Evolutionary conservation across 768 basidiomycete genomes (phyloP).

Genomic region (button mushroom (Agaricus bisporus)): DNA sequence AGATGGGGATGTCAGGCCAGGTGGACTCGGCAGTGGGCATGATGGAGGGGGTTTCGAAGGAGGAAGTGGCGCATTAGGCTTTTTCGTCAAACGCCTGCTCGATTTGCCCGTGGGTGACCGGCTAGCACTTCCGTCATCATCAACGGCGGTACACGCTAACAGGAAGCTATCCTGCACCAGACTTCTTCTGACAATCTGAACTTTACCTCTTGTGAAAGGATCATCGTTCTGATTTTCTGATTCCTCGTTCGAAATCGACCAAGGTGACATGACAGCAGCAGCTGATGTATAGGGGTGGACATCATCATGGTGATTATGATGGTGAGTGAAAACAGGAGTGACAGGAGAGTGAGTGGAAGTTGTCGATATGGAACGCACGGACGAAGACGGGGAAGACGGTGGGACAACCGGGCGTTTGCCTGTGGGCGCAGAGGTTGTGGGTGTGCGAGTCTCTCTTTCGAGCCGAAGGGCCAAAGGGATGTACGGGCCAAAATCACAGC

Average conservation of each 20-base stretch:
- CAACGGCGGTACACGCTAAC: constrained; percentile 6
- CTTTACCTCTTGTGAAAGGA: constrained; percentile 1
- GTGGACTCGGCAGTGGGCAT: constrained; percentile 7
- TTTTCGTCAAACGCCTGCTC: not conserved
- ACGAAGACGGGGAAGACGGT: constrained; percentile 4
- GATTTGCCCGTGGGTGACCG: not conserved
- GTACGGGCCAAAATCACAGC: constrained; percentile 5
- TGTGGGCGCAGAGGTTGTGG: not conserved
- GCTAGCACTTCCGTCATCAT: not conserved
- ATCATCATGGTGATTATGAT: not conserved
- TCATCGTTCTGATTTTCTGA: not conserved
- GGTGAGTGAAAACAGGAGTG: constrained; percentile 6
- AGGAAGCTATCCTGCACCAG: constrained; percentile 3
- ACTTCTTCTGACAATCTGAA: constrained; percentile 4
- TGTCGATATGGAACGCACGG: constrained; percentile 4
- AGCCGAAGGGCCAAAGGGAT: constrained; percentile 1
- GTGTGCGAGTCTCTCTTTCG: not conserved
- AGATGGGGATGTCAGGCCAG: not conserved
- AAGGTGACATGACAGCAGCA: not conserved
- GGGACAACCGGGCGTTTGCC: constrained; percentile 1
- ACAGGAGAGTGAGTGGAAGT: constrained; percentile 4
- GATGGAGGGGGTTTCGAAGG: constrained; percentile 7
- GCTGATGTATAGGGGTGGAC: constrained; percentile 2
- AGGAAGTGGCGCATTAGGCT: constrained; percentile 1
- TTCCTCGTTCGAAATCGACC: constrained; percentile 5